A percentile compares a stretch with the other conserved stretches of the same genome.
These are phyloP conservation scores for Metschnikowia borealis DNA, from an alignment of 805 yeast genomes.

Conservation along the genomic window DNA sequence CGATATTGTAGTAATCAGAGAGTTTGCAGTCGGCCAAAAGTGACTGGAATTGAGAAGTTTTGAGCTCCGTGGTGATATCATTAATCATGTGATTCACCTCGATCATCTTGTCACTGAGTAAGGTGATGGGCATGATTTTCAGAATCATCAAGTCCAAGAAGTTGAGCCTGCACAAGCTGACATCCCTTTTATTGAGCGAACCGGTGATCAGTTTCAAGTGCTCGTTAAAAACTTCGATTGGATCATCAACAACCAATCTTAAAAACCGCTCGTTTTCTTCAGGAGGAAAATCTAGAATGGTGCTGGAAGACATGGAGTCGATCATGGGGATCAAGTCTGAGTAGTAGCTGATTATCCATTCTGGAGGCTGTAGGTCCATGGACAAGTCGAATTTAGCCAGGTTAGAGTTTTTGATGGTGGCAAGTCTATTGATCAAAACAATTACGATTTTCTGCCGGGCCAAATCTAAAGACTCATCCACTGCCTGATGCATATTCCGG, in stretches of 20 bases:
- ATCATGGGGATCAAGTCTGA: slow-evolving; percentile 57
- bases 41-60: slow-evolving; percentile 42
- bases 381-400: slow-evolving; percentile 39
- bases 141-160: slow-evolving; percentile 56
- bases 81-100: slow-evolving; percentile 33
- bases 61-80: slow-evolving; percentile 36
- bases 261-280: slow-evolving; percentile 36
- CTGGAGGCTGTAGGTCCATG: slow-evolving; percentile 73
- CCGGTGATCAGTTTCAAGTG: slow-evolving; percentile 29
- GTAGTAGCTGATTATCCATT: slow-evolving; percentile 70
- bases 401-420: slow-evolving; percentile 32
- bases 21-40: slow-evolving; percentile 52
- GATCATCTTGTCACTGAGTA: slow-evolving; percentile 37
- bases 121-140: slow-evolving; percentile 45
- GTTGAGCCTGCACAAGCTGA: slow-evolving; percentile 49
- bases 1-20: slow-evolving; percentile 55
- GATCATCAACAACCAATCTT: slow-evolving; percentile 43
- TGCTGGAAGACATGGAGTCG: slow-evolving; percentile 32
- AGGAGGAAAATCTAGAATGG: slow-evolving; percentile 40
- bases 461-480: slow-evolving; percentile 22
- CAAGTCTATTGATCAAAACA: slow-evolving; percentile 27
- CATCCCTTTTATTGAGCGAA: slow-evolving; percentile 28
- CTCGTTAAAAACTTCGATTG: slow-evolving; percentile 36
- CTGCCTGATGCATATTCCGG: slow-evolving; percentile 20
- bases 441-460: slow-evolving; percentile 26